Conservation (phyloP, 306 rosid genomes). For the Cucumis cinereus region DNA sequence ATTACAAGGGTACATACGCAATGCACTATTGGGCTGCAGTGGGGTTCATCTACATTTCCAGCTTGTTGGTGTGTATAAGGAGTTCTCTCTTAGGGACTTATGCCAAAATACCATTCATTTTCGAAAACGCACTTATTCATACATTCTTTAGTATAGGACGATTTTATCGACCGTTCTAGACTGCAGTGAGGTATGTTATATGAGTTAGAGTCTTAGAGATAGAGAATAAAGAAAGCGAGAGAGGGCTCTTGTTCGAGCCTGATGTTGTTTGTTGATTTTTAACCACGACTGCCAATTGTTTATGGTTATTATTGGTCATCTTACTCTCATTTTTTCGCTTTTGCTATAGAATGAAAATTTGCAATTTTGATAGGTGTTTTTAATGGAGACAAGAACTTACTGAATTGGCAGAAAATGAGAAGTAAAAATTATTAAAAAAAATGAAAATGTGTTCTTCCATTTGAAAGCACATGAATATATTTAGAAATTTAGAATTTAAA, state of each 20-base stretch:
- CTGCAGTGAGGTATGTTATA: not conserved
- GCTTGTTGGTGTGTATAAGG: slow-evolving; percentile 39
- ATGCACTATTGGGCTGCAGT: slow-evolving; percentile 72
- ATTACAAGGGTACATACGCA: slow-evolving; percentile 61
- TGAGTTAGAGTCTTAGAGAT: not conserved
- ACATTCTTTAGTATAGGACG: slow-evolving; percentile 42
- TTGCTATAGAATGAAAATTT: too few species aligned
- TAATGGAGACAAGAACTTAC: too few species aligned
- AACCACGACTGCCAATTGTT: not conserved
- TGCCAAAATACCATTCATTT: slow-evolving; percentile 53
- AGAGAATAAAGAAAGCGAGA: not conserved
- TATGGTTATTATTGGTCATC: not conserved
- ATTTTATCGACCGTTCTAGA: slow-evolving; percentile 44
- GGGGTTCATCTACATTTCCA: slow-evolving; percentile 40
- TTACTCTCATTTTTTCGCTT: too few species aligned
- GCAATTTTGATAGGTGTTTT: too few species aligned
- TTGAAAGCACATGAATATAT: too few species aligned
- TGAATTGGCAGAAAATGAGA: too few species aligned
- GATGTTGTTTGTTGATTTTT: not conserved
- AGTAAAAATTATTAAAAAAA: too few species aligned
- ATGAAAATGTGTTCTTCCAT: too few species aligned
- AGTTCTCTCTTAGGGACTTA: slow-evolving; percentile 66
- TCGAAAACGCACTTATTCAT: slow-evolving; percentile 58
- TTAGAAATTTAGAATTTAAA: too few species aligned
- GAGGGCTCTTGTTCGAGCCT: not conserved